Percentiles rank a stretch among this genome's conserved stretches.
Conservation (phyloP, 1,139 yeast genomes). For the Candida anutae region DNA sequence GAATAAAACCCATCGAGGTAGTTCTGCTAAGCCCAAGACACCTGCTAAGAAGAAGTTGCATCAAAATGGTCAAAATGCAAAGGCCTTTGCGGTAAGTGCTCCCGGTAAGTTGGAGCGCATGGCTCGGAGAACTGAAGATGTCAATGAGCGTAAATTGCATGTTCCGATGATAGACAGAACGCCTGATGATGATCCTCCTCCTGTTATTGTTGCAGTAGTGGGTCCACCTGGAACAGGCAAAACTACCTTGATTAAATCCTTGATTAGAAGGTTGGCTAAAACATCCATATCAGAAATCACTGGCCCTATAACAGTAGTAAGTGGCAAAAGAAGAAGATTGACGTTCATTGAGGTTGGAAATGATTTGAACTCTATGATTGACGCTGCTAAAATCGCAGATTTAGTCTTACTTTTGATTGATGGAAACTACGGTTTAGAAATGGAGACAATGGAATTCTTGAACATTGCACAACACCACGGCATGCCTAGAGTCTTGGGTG, state of each 20-base stretch:
- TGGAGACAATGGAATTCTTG: constrained; percentile 99
- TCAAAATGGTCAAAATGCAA: constrained; percentile 85
- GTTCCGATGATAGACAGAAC: constrained; percentile 98
- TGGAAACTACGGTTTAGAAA: constrained; percentile 96
- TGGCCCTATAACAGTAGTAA: constrained; percentile 97
- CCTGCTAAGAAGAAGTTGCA: constrained; percentile 83
- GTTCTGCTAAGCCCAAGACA: constrained; percentile 42
- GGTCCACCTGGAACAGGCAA: constrained; percentile 99
- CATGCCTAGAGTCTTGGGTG: constrained; percentile 95
- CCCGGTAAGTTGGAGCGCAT: constrained; percentile 82
- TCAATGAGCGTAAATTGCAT: constrained; percentile 78
- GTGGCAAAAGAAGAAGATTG: constrained; percentile 88
- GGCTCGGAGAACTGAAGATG: constrained; percentile 82
- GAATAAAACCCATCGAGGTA: constrained; percentile 54
- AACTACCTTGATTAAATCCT: constrained; percentile 83
- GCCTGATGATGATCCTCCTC: constrained; percentile 97
- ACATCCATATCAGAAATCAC: constrained; percentile 77
- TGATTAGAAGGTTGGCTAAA: constrained; percentile 85
- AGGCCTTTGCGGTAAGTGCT: constrained; percentile 90
- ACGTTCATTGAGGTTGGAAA: constrained; percentile 91
- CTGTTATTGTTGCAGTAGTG: constrained; percentile 90
- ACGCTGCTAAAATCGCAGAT: constrained; percentile 93
- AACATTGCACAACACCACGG: constrained; percentile 97
- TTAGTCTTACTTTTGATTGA: constrained; percentile 82
- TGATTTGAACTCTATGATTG: constrained; percentile 93